Evolutionary conservation across 495 filamentous ascomycete species (phyloP), one percentile per base, ranked within the genome.

Genomic region (Staphylotrichum longicolle): DNA sequence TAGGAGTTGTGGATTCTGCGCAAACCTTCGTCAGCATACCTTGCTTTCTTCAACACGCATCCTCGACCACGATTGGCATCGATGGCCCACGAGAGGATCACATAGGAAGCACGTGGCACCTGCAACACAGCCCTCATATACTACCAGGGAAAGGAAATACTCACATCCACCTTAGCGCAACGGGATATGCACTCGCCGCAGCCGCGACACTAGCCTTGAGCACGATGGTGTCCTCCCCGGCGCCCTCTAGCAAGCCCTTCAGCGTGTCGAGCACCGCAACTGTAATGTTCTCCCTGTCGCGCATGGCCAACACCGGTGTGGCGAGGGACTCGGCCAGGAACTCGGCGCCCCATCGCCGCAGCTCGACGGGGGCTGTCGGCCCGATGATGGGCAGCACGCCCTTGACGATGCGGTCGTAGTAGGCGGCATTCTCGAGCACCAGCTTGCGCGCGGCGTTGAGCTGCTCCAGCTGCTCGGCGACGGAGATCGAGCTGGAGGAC

Each of bases 251-350:
- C 68, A 93, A 82, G 55, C 84, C 81, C 72, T 85, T 85, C 64
- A 97, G 70, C 14, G 85, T 86, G 62, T 91, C 86, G 68, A 99
- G 71, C 58, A 92, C 88, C 34, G 77, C 75, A 59, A 91, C 75
- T 53, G 85, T 83, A 62, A 96, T 70, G 61, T 85, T 83, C 75
- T 87, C 88, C 79, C 97, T 98, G 73, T 88, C 86, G 54, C 83
- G 77, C 40, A 78, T 75, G 57, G 83, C 72, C 65, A 98, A 78
- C 40, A 86, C 83, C 12, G 94, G 94, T 48, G 88, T 92, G 20
- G 95, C 86, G 75, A 99, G 96, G 4, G 92, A 90, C 79, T 99
- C 94, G 44, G 95, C 93, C 42, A 99, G 80, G 72, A 99, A 99
- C 33, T 97, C 91, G 30, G 92, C 86, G 30, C 92, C 95, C 95